Evolutionary conservation across 1,139 yeast genomes (phyloP).

Genomic region (Wickerhamiella infanticola): DNA sequence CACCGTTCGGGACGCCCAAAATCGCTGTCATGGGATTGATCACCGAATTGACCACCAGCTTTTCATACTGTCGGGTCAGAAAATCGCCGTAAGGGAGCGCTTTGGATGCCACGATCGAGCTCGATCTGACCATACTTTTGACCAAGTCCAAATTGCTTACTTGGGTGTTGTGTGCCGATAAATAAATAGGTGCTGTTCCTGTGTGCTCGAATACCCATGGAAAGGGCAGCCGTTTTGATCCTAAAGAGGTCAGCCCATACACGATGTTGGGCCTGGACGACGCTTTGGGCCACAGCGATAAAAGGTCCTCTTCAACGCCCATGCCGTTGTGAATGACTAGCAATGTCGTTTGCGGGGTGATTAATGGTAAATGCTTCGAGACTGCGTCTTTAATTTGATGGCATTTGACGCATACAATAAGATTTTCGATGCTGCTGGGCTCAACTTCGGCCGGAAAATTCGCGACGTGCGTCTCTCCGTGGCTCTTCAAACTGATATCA

Average conservation of each 20-base stretch:
- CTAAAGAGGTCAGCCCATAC: conserved; percentile 74
- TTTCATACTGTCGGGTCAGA: conserved; percentile 51
- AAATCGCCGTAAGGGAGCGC: conserved; percentile 27
- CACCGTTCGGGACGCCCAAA: conserved; percentile 59
- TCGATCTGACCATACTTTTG: conserved; percentile 18
- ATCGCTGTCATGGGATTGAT: conserved; percentile 63
- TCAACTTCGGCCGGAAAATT: conserved; percentile 2
- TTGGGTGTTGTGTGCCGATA: neutral
- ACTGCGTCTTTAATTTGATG: conserved; percentile 38
- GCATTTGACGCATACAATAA: conserved; percentile 51
- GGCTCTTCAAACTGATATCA: conserved; percentile 4
- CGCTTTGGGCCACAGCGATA: conserved; percentile 38
- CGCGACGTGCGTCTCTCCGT: neutral
- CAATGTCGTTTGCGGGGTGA: conserved; percentile 35
- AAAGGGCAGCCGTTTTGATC: conserved; percentile 35
- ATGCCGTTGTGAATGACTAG: conserved; percentile 66
- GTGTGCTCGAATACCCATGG: conserved; percentile 25
- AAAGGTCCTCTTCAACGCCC: conserved; percentile 46
- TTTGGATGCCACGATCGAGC: conserved; percentile 30
- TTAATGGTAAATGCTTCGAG: conserved; percentile 28
- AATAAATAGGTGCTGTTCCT: conserved; percentile 7
- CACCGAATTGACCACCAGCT: conserved; percentile 58
- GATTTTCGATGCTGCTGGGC: conserved; percentile 29
- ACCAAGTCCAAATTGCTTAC: conserved; percentile 19
- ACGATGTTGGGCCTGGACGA: conserved; percentile 38